These are phyloP conservation scores for Oenanthe javanica DNA, from an alignment of 140 eudicot species.

Conservation along the genomic window DNA sequence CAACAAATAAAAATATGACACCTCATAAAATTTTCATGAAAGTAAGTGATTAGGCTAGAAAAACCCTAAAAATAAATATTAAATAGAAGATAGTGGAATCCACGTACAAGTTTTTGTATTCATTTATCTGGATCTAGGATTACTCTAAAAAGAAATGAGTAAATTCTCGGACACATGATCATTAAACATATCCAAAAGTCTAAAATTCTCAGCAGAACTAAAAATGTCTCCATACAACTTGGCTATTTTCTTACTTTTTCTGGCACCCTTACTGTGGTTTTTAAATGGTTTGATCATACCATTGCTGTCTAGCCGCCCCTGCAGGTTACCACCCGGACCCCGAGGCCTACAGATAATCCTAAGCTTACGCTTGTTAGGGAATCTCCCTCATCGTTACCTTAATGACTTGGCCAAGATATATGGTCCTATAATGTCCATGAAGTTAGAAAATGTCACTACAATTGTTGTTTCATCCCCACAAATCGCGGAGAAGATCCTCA, in stretches of 20 bases:
- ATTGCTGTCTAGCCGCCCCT: neutral
- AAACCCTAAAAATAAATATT: no score
- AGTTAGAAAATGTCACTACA: neutral
- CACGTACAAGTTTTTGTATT: no score
- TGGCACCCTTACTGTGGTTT: neutral
- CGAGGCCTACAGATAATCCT: constrained; percentile 29
- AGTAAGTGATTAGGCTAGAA: no score
- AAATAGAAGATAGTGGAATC: no score
- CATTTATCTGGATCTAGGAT: no score
- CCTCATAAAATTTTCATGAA: no score
- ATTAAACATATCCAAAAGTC: neutral
- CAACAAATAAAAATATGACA: no score
- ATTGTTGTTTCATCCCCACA: constrained; percentile 4
- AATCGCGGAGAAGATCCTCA: neutral
- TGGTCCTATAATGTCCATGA: constrained; percentile 9
- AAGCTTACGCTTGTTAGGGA: constrained; percentile 23
- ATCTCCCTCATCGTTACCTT: constrained; percentile 25
- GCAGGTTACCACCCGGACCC: constrained; percentile 29
- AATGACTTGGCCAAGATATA: constrained; percentile 2
- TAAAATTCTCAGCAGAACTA: no score
- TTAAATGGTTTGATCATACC: neutral
- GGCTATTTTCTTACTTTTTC: neutral
- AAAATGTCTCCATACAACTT: neutral
- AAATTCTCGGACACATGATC: neutral
- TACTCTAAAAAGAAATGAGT: neutral